Evolutionary conservation across 805 yeast genomes (phyloP).

Genomic region (Candida glaebosa): DNA sequence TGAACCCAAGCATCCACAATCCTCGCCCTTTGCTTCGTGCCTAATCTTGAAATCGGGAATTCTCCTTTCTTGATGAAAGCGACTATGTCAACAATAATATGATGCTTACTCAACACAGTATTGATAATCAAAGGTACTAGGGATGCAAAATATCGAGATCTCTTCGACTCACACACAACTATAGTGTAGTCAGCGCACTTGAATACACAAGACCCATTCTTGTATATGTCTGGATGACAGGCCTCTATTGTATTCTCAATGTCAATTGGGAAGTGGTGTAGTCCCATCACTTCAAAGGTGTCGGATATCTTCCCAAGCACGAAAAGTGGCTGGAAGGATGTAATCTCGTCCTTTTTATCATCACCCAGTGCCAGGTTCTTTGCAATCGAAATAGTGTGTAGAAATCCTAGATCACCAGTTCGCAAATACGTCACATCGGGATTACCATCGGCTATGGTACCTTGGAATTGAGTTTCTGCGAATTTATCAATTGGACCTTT

Average conservation of each 20-base stretch:
- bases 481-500: constrained; percentile 51
- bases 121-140: constrained; percentile 82
- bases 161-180: constrained; percentile 63
- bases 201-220: constrained; percentile 59
- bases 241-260: constrained; percentile 54
- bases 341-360: constrained; percentile 16
- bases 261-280: constrained; percentile 87
- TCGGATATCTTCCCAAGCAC: constrained; percentile 81
- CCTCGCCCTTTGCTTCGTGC: constrained; percentile 71
- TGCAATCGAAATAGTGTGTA: constrained; percentile 63
- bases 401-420: constrained; percentile 93
- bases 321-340: constrained; percentile 70
- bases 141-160: constrained; percentile 56
- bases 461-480: constrained; percentile 50
- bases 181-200: constrained; percentile 79
- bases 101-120: constrained; percentile 74
- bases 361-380: constrained; percentile 34
- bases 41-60: constrained; percentile 68
- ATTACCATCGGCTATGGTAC: constrained; percentile 62
- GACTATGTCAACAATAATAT: constrained; percentile 76
- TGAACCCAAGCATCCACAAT: constrained; percentile 55
- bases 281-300: constrained; percentile 87
- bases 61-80: constrained; percentile 66
- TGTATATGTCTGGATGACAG: constrained; percentile 56
- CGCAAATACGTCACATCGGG: constrained; percentile 61